Conservation (phyloP, 108 stramenopile species). For the Schizochytrium sp. region DNA sequence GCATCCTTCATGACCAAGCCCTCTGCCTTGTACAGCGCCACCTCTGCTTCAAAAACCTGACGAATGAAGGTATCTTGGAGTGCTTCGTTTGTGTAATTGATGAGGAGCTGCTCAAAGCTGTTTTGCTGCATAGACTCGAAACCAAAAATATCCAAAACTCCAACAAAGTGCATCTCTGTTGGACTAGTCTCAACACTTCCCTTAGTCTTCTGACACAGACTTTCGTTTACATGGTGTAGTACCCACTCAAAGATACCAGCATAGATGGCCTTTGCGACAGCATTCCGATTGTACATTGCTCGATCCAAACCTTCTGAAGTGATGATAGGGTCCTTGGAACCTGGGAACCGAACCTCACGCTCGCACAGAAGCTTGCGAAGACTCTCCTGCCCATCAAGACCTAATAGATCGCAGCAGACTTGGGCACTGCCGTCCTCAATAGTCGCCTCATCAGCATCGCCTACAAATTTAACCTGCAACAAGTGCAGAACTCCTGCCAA, state of each 20-base stretch:
- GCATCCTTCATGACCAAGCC: slow-evolving; percentile 39
- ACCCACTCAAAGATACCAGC: slow-evolving; percentile 65
- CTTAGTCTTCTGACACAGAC: not conserved
- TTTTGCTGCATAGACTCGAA: slow-evolving; percentile 67
- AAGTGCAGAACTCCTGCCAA: slow-evolving; percentile 69
- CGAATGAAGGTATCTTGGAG: slow-evolving; percentile 84
- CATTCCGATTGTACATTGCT: slow-evolving; percentile 60
- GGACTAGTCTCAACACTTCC: not conserved
- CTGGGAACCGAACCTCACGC: slow-evolving; percentile 61
- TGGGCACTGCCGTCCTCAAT: not conserved
- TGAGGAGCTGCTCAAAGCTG: slow-evolving; percentile 66
- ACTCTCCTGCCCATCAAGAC: slow-evolving; percentile 52
- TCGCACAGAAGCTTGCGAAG: slow-evolving; percentile 66
- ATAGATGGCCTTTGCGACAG: slow-evolving; percentile 62
- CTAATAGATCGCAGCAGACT: slow-evolving; percentile 63
- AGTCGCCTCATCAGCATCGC: not conserved
- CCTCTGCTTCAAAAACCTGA: slow-evolving; percentile 88
- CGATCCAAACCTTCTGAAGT: slow-evolving; percentile 23
- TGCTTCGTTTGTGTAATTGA: slow-evolving; percentile 68
- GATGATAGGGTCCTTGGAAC: slow-evolving; percentile 18
- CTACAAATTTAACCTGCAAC: slow-evolving; percentile 62
- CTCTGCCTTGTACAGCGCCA: slow-evolving; percentile 61
- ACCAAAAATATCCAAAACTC: slow-evolving; percentile 70
- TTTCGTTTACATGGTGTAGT: slow-evolving; percentile 60
- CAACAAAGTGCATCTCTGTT: slow-evolving; percentile 62